Percentiles rank a stretch among this genome's conserved stretches.
Conservation (phyloP, 2,329 filamentous ascomycete species). For the Calonectria pseudoreteaudii region DNA sequence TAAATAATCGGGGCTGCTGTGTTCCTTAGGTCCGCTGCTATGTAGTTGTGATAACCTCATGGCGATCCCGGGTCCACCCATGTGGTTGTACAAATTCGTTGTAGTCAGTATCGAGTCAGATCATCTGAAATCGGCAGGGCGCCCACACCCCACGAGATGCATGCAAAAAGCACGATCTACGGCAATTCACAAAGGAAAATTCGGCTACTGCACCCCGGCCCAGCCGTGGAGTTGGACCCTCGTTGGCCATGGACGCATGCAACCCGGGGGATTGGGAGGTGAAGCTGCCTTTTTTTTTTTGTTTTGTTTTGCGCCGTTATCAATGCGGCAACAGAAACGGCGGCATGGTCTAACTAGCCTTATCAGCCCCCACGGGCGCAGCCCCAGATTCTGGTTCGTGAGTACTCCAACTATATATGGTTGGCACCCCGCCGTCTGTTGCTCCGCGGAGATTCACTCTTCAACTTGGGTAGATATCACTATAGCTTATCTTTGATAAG, state of each 20-base stretch:
- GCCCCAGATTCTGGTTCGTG: slow-evolving; percentile 15
- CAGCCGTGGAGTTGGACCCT: not conserved
- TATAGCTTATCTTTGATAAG: slow-evolving; percentile 38
- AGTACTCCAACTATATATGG: slow-evolving; percentile 39
- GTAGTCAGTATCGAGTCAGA: not conserved
- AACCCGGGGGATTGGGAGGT: not conserved
- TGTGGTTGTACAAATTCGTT: not conserved
- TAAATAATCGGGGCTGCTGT: not conserved
- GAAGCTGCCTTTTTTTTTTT: not conserved
- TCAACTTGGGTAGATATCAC: slow-evolving; percentile 31
- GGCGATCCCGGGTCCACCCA: too few species aligned
- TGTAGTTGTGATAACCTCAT: not conserved
- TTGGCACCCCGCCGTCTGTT: slow-evolving; percentile 28
- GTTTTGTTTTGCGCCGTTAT: not conserved
- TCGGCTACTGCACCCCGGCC: not conserved
- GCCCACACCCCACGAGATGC: not conserved
- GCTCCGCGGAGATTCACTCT: slow-evolving; percentile 44
- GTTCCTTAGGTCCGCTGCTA: not conserved
- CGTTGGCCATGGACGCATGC: not conserved
- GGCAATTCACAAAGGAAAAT: not conserved
- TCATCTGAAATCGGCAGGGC: not conserved
- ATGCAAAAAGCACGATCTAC: not conserved
- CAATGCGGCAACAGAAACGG: not conserved
- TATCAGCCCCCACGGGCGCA: slow-evolving; percentile 31
- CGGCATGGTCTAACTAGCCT: slow-evolving; percentile 14